Percentiles rank a stretch among this genome's conserved stretches.
Evolutionary conservation across 768 basidiomycete genomes (phyloP).

Genomic region (Lyophyllum decastes): DNA sequence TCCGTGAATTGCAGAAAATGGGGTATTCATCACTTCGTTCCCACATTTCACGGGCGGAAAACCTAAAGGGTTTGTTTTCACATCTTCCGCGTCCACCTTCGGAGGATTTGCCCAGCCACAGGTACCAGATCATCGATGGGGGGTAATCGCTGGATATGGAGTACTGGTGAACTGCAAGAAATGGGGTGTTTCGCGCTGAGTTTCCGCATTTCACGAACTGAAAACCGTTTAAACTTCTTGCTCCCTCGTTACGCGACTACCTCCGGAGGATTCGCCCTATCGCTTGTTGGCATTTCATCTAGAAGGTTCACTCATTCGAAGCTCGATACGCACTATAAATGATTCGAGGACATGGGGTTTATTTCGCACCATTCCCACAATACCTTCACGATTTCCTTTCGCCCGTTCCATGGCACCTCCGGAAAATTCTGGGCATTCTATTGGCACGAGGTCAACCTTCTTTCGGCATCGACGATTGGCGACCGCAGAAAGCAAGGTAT

Average conservation of each 20-base stretch:
- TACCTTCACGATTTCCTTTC: background rate
- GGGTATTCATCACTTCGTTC: background rate
- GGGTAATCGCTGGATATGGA: background rate
- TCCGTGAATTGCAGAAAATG: too few relatives aligned
- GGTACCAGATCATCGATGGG: background rate
- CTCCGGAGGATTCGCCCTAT: background rate
- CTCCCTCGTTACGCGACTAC: background rate
- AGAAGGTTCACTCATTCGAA: too few relatives aligned
- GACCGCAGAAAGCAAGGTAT: background rate
- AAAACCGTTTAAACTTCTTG: background rate
- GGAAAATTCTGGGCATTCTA: background rate
- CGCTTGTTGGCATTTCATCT: background rate
- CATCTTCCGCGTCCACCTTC: background rate
- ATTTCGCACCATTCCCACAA: too few relatives aligned
- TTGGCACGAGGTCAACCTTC: background rate
- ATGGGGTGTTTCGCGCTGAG: background rate
- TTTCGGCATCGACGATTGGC: background rate
- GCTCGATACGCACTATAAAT: too few relatives aligned
- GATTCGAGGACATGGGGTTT: too few relatives aligned
- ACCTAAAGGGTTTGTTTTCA: background rate
- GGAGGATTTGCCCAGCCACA: background rate
- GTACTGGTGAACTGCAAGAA: background rate
- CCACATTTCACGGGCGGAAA: background rate
- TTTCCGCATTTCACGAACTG: background rate
- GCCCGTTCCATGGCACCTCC: background rate